These are phyloP conservation scores for Symbiodinium natans DNA, from an alignment of 73 alveolate genomes.

Conservation along the genomic window DNA sequence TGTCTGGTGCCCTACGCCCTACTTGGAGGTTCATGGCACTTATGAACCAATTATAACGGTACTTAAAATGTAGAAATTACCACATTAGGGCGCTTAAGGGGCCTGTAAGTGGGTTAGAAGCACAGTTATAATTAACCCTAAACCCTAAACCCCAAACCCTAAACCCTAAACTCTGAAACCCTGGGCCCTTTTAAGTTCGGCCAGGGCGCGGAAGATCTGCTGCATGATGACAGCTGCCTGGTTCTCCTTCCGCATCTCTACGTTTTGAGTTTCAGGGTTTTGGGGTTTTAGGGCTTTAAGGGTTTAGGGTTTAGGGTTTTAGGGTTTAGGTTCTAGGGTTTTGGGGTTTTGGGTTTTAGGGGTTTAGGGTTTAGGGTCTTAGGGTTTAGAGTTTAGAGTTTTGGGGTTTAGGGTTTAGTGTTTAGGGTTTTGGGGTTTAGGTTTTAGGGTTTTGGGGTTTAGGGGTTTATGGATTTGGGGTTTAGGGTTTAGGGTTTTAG, in stretches of 20 bases:
- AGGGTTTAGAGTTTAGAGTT: not conserved
- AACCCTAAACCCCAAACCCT: not conserved
- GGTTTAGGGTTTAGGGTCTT: not conserved
- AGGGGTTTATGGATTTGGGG: too few species aligned
- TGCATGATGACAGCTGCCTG: slow-evolving; percentile 68
- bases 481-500: too few species aligned
- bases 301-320: not conserved
- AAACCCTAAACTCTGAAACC: not conserved
- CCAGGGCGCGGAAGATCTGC: slow-evolving; percentile 58
- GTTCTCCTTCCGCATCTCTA: not conserved
- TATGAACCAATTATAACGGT: too few species aligned
- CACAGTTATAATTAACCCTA: too few species aligned
- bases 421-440: too few species aligned
- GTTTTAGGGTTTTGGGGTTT: too few species aligned
- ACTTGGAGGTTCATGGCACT: too few species aligned
- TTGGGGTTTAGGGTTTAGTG: too few species aligned
- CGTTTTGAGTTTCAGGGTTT: not conserved
- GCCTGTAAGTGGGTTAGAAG: too few species aligned
- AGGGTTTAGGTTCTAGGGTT: not conserved
- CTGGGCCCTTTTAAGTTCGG: not conserved
- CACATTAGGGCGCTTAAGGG: too few species aligned
- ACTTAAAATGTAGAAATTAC: too few species aligned
- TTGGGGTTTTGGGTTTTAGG: not conserved
- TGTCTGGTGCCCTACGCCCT: too few species aligned
- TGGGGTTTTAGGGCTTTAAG: not conserved